phyloP scores from a whole-genome alignment of 2,329 filamentous ascomycete species.

The Penicillium sp. region DNA sequence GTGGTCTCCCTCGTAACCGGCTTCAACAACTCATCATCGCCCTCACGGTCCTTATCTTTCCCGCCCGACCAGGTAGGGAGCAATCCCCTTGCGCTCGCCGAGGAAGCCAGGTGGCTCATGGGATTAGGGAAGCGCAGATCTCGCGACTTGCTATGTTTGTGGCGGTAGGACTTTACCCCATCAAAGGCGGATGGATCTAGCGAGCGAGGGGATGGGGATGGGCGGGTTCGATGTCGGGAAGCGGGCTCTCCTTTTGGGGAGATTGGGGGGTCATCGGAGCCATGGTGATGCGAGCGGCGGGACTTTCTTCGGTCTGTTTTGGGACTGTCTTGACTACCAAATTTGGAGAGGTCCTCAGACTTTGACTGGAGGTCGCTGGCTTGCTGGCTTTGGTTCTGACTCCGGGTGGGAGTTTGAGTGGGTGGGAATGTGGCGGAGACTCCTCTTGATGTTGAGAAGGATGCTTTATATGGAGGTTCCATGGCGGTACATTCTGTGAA shows the following conservation, averaged over 20 bases:
- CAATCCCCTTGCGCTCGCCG: constrained; percentile 30
- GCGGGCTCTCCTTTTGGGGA: constrained; percentile 3
- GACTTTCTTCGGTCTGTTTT: background rate
- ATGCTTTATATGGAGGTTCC: constrained; percentile 15
- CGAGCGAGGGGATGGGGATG: constrained; percentile 2
- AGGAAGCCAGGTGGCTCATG: constrained; percentile 35
- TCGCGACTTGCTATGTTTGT: constrained; percentile 33
- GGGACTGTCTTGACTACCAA: background rate
- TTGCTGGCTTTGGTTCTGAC: background rate
- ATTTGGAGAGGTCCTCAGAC: background rate
- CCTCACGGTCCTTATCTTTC: constrained; percentile 33
- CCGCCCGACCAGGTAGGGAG: constrained; percentile 32
- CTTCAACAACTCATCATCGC: constrained; percentile 30
- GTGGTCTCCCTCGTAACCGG: constrained; percentile 33
- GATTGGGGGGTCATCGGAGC: background rate
- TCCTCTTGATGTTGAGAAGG: constrained; percentile 17
- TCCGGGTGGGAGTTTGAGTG: background rate
- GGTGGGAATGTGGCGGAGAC: constrained; percentile 22
- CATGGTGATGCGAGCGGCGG: background rate
- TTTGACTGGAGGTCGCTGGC: background rate
- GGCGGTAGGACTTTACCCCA: constrained; percentile 20
- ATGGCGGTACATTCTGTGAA: constrained; percentile 12
- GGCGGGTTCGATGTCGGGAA: constrained; percentile 1
- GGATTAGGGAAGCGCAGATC: constrained; percentile 31
- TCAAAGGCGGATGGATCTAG: constrained; percentile 15